A percentile compares a stretch with the other conserved stretches of the same genome.
phyloP scores from a whole-genome alignment of 371 early-diverging fungal genomes.

The Actinomortierella ambigua region DNA sequence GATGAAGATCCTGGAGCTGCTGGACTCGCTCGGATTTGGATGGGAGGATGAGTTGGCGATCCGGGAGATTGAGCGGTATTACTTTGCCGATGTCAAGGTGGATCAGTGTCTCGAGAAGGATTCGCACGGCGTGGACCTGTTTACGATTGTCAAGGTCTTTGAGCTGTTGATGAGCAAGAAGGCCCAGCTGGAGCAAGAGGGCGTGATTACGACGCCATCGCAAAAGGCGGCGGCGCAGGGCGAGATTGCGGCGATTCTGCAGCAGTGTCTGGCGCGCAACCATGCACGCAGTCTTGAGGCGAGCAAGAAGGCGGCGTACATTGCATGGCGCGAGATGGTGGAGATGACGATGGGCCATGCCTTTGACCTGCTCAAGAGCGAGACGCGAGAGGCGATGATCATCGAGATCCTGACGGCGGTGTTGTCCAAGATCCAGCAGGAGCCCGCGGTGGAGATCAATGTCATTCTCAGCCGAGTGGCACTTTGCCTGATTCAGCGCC shows the following conservation, averaged over 20 bases:
- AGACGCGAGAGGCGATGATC: slow-evolving; percentile 63
- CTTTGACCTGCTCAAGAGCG: slow-evolving; percentile 63
- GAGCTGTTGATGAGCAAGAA: slow-evolving; percentile 51
- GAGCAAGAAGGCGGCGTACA: slow-evolving; percentile 66
- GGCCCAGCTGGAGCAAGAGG: slow-evolving; percentile 52
- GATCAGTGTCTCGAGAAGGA: slow-evolving; percentile 54
- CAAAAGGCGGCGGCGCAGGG: slow-evolving; percentile 51
- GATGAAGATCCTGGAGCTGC: slow-evolving; percentile 59
- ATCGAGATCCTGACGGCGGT: slow-evolving; percentile 65
- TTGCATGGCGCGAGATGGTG: slow-evolving; percentile 82
- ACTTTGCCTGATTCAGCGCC: slow-evolving; percentile 55
- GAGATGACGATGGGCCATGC: slow-evolving; percentile 71
- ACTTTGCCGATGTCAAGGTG: slow-evolving; percentile 48
- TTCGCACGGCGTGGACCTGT: slow-evolving; percentile 63
- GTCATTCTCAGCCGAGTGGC: slow-evolving; percentile 67
- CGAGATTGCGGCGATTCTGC: slow-evolving; percentile 60
- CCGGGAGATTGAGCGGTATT: slow-evolving; percentile 36
- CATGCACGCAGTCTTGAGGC: slow-evolving; percentile 63
- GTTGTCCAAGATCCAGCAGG: slow-evolving; percentile 61
- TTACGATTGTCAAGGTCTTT: slow-evolving; percentile 71
- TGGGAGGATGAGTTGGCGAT: slow-evolving; percentile 54
- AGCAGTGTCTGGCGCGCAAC: slow-evolving; percentile 64
- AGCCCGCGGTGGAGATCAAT: slow-evolving; percentile 55
- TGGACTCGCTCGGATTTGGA: slow-evolving; percentile 58
- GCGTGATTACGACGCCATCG: slow-evolving; percentile 48